Base-by-base conservation (phyloP, 2,329 filamentous ascomycete genomes). In the Cytospora chrysosperma region DNA sequence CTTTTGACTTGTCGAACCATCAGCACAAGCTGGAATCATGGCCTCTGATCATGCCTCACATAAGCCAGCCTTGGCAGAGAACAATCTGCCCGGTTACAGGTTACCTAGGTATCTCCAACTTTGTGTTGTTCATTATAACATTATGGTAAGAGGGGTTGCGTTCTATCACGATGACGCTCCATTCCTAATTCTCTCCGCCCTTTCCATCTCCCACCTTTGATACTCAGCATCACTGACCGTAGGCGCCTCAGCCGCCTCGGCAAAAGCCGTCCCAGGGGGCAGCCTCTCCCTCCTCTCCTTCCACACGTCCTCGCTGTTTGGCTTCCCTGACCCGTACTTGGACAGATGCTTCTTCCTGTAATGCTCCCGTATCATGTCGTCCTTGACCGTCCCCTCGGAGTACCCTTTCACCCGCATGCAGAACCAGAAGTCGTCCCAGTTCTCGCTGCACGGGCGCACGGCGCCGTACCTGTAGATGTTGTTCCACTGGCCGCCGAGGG, bases 401-500 rank as follows among this genome's bases (percentile, higher is more conserved):
- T 87, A 87, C 2, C 83, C 82, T 71, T 89, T 88, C 43, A 88
- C 88, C 68, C 91, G 88, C 93, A 98, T 97, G 81, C 95, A 99
- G 79, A 97, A 94, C 91, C 93, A 96, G 77, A 97, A 98, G 76
- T 97, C 91, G 66, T 89, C 85, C 93, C 94, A 97, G 67, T 93
- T 88, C 69, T 96, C 90, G 66, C 82, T 86, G 81, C 95, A 99
- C 4, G 85, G 83, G 52, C 89, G 86, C 71, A 96, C 79, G 50
- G 82, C 79, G 66, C 95, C 95, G 73, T 92, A 89, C 47, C 95
- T 90, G 81, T 98, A 99, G 43, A 98, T 85, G 71, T 92, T 88
- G 71, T 91, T 93, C 82, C 93, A 97, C 75, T 98, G 93, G 0
- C 94, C 93, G 59, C 92, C 93, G 10, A 97, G 82, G 0, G 90